A percentile compares a stretch with the other conserved stretches of the same genome.
Conservation (phyloP, 2,329 filamentous ascomycete genomes). For the Penicillium thymicola region DNA sequence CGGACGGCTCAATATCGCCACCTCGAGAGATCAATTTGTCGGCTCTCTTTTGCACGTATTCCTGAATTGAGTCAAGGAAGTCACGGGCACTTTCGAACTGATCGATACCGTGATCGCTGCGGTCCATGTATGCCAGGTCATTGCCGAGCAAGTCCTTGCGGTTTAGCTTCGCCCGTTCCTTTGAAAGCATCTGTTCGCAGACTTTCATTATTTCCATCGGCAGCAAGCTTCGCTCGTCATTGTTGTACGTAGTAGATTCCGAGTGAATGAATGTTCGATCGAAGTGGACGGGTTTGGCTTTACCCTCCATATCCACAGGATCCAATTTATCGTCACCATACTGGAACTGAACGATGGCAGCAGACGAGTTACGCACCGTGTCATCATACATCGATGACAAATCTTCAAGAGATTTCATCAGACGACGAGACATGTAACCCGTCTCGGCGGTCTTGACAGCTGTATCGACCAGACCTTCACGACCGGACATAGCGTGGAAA, state of each 20-base stretch:
- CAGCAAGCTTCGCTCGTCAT: conserved; percentile 68
- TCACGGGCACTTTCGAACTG: conserved; percentile 77
- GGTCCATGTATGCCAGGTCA: conserved; percentile 66
- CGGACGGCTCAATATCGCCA: conserved; percentile 30
- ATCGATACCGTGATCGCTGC: conserved; percentile 65
- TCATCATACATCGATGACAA: conserved; percentile 90
- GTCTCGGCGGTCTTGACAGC: conserved; percentile 99
- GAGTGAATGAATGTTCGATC: conserved; percentile 83
- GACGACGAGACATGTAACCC: conserved; percentile 94
- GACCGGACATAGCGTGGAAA: conserved; percentile 96
- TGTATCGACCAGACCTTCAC: conserved; percentile 97
- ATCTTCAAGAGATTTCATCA: conserved; percentile 98
- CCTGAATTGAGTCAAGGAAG: conserved; percentile 75
- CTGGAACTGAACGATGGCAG: conserved; percentile 90
- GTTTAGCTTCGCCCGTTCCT: conserved; percentile 63
- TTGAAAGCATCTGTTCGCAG: conserved; percentile 65
- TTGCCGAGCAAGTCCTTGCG: conserved; percentile 61
- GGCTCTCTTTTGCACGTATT: conserved; percentile 65
- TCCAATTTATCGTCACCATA: conserved; percentile 95
- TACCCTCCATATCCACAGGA: conserved; percentile 95
- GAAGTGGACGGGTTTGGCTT: conserved; percentile 88
- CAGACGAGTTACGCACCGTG: conserved; percentile 87
- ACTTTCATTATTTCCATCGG: conserved; percentile 70
- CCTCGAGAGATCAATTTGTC: conserved; percentile 52
- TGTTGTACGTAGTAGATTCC: conserved; percentile 72